phyloP scores from a whole-genome alignment of 306 rosid genomes.

The Prunus davidiana region DNA sequence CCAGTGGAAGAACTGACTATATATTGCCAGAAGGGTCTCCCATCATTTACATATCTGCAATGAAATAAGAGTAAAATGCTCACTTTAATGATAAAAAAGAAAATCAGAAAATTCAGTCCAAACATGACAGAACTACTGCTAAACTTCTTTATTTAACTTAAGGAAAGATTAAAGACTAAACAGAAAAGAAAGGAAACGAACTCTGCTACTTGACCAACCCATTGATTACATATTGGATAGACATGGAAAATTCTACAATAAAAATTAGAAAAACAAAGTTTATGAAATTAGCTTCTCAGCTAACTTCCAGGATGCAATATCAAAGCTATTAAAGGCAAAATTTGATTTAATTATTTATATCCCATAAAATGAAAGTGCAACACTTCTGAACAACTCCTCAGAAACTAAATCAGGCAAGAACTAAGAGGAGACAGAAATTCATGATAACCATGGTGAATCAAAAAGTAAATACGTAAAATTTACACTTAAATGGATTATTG shows the following conservation, averaged over 20 bases:
- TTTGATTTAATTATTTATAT: not conserved
- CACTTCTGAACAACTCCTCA: not conserved
- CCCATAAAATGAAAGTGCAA: not conserved
- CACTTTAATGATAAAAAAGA: not conserved
- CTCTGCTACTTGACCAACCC: not conserved
- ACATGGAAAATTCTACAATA: not conserved
- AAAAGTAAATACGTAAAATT: not conserved
- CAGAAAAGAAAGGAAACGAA: not conserved
- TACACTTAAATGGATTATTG: not conserved
- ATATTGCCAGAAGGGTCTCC: conserved; percentile 95
- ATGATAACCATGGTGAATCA: not conserved
- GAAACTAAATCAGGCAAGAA: not conserved
- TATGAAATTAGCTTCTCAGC: not conserved
- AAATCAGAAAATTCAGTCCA: not conserved
- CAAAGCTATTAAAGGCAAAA: not conserved
- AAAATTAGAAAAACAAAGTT: not conserved
- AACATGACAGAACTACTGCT: not conserved
- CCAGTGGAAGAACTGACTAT: conserved; percentile 91
- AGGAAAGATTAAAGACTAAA: not conserved
- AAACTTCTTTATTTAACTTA: not conserved
- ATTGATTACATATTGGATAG: not conserved
- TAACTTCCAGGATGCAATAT: not conserved
- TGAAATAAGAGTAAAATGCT: not conserved
- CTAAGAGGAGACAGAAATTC: not conserved
- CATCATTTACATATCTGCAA: conserved; percentile 92